Conservation (phyloP, 2,329 filamentous ascomycete species). For the Fusarium coffeatum region DNA sequence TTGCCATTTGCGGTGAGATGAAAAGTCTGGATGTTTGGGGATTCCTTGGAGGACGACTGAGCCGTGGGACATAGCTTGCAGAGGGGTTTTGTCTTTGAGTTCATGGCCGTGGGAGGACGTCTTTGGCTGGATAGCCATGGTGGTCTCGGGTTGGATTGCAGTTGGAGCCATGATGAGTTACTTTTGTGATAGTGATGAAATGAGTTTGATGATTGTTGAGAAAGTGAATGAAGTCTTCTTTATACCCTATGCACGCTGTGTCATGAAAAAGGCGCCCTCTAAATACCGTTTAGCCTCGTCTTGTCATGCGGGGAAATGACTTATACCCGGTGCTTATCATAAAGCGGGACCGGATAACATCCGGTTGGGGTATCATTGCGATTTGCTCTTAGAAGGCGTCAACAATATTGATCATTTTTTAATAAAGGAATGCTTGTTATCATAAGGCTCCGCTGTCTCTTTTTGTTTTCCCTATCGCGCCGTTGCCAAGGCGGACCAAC, state of each 20-base stretch:
- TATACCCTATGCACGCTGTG: background rate
- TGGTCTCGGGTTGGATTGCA: background rate
- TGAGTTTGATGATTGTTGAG: background rate
- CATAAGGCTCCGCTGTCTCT: no score
- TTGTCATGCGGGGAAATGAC: slow-evolving; percentile 10
- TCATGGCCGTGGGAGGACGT: slow-evolving; percentile 37
- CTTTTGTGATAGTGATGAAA: background rate
- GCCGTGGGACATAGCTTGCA: slow-evolving; percentile 46
- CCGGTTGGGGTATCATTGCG: background rate
- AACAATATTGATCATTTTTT: no score
- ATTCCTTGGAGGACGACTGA: slow-evolving; percentile 43
- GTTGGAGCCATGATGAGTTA: background rate
- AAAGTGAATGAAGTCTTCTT: background rate
- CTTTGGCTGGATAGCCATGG: background rate
- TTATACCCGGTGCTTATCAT: slow-evolving; percentile 10
- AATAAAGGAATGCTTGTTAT: no score
- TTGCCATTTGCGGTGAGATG: slow-evolving; percentile 46
- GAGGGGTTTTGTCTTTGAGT: slow-evolving; percentile 39
- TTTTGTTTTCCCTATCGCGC: background rate
- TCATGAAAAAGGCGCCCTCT: slow-evolving; percentile 27
- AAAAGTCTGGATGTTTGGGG: slow-evolving; percentile 41
- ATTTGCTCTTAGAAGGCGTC: no score
- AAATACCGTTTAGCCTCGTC: slow-evolving; percentile 6
- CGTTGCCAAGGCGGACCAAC: background rate
- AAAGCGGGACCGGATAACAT: slow-evolving; percentile 12